phyloP scores from a whole-genome alignment of 495 filamentous ascomycete genomes.

The Aspergillus funiculosus region DNA sequence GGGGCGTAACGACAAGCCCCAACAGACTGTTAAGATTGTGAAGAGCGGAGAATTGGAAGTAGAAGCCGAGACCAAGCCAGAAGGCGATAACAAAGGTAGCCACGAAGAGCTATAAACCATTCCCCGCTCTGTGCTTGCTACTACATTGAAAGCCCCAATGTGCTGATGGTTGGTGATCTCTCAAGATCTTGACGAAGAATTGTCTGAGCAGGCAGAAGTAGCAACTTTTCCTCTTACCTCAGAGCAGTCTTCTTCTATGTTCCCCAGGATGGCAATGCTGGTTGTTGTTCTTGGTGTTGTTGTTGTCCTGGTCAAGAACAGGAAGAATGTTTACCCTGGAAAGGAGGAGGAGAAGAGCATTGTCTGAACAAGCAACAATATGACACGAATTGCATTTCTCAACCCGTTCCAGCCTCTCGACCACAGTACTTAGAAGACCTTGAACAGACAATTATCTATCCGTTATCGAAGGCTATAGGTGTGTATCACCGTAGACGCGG shows the following conservation, averaged over 20 bases:
- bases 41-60: constrained; percentile 91
- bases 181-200: constrained; percentile 13
- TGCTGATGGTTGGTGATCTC: constrained; percentile 34
- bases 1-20: constrained; percentile 65
- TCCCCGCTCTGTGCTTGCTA: constrained; percentile 23
- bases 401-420: neutral
- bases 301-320: constrained; percentile 12
- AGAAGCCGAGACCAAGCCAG: constrained; percentile 55
- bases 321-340: constrained; percentile 3
- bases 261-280: constrained; percentile 12
- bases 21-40: constrained; percentile 71
- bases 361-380: constrained; percentile 6
- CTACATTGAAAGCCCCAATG: constrained; percentile 19
- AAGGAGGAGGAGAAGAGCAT: constrained; percentile 14
- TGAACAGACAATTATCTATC: neutral
- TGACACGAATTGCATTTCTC: neutral
- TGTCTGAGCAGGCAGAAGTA: constrained; percentile 18
- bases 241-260: constrained; percentile 12
- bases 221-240: constrained; percentile 4
- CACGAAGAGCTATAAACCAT: constrained; percentile 81
- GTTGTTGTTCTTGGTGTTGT: constrained; percentile 14
- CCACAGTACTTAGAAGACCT: neutral
- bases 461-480: neutral
- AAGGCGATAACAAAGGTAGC: constrained; percentile 70
- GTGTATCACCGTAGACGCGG: constrained; percentile 4